Percentiles rank a stretch among this genome's conserved stretches.
These are phyloP conservation scores for Marchantia paleacea DNA, from an alignment of 225 moss, liverwort and hornwort species.

Conservation along the genomic window DNA sequence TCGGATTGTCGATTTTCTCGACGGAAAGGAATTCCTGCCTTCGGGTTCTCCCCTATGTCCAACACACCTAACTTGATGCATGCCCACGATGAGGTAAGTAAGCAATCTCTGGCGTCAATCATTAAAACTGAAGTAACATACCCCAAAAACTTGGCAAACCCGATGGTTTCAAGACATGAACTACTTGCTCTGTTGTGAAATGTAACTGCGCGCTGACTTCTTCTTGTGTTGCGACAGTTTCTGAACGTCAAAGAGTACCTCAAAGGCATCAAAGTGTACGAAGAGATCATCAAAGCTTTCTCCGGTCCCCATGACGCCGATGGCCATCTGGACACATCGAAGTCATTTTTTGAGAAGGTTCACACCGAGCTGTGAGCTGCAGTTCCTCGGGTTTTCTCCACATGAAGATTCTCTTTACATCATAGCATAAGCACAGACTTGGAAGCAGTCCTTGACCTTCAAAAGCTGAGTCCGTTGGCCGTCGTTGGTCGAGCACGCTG, in stretches of 20 bases:
- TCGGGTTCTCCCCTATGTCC: constrained; percentile 46
- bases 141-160: not conserved
- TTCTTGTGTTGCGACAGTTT: constrained; percentile 46
- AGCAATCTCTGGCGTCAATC: not conserved
- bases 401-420: too few species aligned
- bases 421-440: too few species aligned
- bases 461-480: too few species aligned
- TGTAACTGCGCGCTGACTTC: not conserved
- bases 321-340: not conserved
- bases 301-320: constrained; percentile 29
- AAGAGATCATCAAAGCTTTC: constrained; percentile 71
- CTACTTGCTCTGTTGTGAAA: not conserved
- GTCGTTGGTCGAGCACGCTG: too few species aligned
- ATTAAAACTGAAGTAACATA: not conserved
- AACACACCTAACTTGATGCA: constrained; percentile 42
- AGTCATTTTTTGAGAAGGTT: not conserved
- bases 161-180: not conserved
- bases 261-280: constrained; percentile 74
- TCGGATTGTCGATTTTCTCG: constrained; percentile 45
- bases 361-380: too few species aligned
- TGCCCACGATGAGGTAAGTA: constrained; percentile 37
- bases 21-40: constrained; percentile 39
- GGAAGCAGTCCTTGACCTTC: too few species aligned
- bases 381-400: too few species aligned
- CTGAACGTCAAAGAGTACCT: constrained; percentile 56